Evolutionary conservation across 805 yeast species (phyloP).

Genomic region (Ogataea nonfermentans): DNA sequence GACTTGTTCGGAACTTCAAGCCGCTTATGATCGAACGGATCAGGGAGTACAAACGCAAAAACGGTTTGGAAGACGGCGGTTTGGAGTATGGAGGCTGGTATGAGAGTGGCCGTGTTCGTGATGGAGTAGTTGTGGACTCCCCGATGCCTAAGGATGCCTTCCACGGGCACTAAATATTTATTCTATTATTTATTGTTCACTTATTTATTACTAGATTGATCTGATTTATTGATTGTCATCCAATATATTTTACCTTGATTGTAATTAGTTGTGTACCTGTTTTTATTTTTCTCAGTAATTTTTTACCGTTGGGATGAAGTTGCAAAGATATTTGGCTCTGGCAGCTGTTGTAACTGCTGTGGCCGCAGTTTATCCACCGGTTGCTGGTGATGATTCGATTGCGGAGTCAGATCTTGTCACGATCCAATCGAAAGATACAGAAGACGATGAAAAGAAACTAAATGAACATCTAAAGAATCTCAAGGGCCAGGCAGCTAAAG

Average conservation of each 20-base stretch:
- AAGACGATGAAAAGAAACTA: conserved; percentile 17
- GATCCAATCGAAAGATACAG: conserved; percentile 14
- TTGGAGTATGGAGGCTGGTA: conserved; percentile 78
- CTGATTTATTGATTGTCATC: too few relatives aligned
- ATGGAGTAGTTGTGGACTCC: conserved; percentile 64
- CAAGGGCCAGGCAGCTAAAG: conserved; percentile 17
- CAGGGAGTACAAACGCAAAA: conserved; percentile 51
- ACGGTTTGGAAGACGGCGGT: conserved; percentile 35
- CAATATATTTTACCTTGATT: neutral
- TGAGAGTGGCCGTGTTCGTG: conserved; percentile 51
- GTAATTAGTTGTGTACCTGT: neutral
- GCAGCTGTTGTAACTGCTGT: conserved; percentile 9
- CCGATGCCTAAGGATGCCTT: conserved; percentile 47
- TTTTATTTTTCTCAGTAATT: neutral
- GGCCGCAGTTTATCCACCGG: conserved; percentile 24
- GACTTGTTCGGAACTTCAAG: conserved; percentile 79
- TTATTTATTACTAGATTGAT: conserved; percentile 3
- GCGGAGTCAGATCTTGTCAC: conserved; percentile 19
- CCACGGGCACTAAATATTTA: conserved; percentile 27
- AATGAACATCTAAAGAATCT: conserved; percentile 15
- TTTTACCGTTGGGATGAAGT: conserved; percentile 11
- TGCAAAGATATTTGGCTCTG: conserved; percentile 8
- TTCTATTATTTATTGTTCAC: conserved; percentile 9
- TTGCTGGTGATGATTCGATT: conserved; percentile 12
- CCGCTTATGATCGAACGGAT: conserved; percentile 80